These are phyloP conservation scores for Abrus precatorius DNA, from an alignment of 306 rosid genomes.

Conservation along the genomic window DNA sequence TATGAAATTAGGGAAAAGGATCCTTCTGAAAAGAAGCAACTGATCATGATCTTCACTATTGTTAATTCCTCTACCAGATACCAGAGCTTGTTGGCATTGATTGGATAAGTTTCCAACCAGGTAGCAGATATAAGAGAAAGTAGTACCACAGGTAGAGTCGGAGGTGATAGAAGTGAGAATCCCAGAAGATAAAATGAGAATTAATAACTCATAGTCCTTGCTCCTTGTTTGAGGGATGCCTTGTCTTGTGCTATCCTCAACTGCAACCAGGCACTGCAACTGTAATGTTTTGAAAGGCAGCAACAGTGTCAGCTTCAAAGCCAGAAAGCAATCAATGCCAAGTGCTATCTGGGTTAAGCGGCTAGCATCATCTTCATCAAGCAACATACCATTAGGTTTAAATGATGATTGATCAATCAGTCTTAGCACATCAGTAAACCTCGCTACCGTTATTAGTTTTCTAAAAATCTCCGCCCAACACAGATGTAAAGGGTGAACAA, in stretches of 20 bases:
- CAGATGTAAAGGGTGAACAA: slow-evolving; percentile 78
- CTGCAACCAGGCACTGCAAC: slow-evolving; percentile 67
- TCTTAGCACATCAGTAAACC: slow-evolving; percentile 69
- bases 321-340: slow-evolving; percentile 69
- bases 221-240: slow-evolving; percentile 62
- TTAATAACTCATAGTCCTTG: slow-evolving; percentile 69
- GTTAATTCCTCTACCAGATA: slow-evolving; percentile 53
- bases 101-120: slow-evolving; percentile 78
- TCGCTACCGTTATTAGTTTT: slow-evolving; percentile 65
- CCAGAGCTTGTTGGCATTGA: slow-evolving; percentile 64
- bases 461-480: slow-evolving; percentile 83
- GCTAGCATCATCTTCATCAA: slow-evolving; percentile 75
- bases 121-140: slow-evolving; percentile 79
- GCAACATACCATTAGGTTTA: slow-evolving; percentile 65
- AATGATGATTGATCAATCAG: slow-evolving; percentile 72
- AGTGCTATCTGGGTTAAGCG: slow-evolving; percentile 63
- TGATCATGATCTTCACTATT: slow-evolving; percentile 51
- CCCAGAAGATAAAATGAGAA: slow-evolving; percentile 79
- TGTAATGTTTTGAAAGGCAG: slow-evolving; percentile 75
- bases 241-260: slow-evolving; percentile 73
- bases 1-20: slow-evolving; percentile 73
- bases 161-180: slow-evolving; percentile 58
- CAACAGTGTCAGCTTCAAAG: slow-evolving; percentile 72
- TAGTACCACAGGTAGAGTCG: slow-evolving; percentile 62
- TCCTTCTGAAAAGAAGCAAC: slow-evolving; percentile 60